These are phyloP conservation scores for Lithocarpus polystachyus DNA, from an alignment of 306 rosid genomes.

Conservation along the genomic window DNA sequence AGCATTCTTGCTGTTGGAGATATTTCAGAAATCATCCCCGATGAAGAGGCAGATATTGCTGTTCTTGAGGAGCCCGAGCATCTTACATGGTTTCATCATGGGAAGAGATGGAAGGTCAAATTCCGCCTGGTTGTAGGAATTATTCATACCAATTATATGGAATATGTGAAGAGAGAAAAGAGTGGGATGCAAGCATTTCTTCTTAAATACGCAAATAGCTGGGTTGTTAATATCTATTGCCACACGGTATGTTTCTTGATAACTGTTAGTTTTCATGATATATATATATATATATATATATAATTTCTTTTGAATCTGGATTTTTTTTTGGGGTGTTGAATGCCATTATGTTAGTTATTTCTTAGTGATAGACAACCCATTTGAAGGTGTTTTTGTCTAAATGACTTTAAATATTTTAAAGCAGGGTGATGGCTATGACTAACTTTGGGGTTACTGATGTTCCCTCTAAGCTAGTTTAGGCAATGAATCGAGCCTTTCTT, in stretches of 20 bases:
- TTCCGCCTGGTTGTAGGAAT: slow-evolving; percentile 78
- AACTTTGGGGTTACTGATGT: too few relatives aligned
- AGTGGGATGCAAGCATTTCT: slow-evolving; percentile 76
- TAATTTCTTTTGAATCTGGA: not conserved
- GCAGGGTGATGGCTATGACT: too few relatives aligned
- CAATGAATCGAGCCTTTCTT: too few relatives aligned
- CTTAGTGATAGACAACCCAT: too few relatives aligned
- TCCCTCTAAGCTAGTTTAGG: too few relatives aligned
- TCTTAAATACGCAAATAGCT: slow-evolving; percentile 62
- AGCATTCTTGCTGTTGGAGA: slow-evolving; percentile 96
- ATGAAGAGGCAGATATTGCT: slow-evolving; percentile 85
- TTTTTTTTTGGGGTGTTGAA: not conserved
- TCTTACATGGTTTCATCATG: slow-evolving; percentile 97
- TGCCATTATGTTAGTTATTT: not conserved
- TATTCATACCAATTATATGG: slow-evolving; percentile 92
- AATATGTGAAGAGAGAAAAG: slow-evolving; percentile 95
- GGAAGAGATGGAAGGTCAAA: slow-evolving; percentile 93
- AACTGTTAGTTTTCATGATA: not conserved
- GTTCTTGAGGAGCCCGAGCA: slow-evolving; percentile 98
- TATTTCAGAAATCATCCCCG: slow-evolving; percentile 80
- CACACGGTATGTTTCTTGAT: slow-evolving; percentile 65
- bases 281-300: not conserved
- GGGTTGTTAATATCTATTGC: slow-evolving; percentile 93
- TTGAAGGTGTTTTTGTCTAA: too few relatives aligned
- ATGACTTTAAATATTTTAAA: too few relatives aligned